These are phyloP conservation scores for Leishmania aethiopica DNA, from an alignment of 208 protist species.

Conservation along the genomic window DNA sequence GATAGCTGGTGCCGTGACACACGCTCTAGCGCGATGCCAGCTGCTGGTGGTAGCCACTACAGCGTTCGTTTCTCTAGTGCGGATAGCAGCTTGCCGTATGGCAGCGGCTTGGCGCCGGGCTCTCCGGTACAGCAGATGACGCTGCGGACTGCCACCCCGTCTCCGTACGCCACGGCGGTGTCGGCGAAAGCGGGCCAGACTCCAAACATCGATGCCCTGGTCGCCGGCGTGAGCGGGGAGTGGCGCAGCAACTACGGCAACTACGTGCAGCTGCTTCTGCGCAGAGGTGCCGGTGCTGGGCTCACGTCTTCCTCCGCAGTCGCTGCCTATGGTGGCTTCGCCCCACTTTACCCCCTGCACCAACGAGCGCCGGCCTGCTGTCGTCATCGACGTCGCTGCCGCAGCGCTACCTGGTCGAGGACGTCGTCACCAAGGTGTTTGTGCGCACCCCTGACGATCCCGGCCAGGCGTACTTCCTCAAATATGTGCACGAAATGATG, in stretches of 20 bases:
- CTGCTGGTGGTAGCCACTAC: background rate
- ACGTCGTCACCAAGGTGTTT: slow-evolving; percentile 83
- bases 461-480: slow-evolving; percentile 46
- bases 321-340: background rate
- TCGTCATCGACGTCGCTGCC: background rate
- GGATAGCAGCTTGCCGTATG: background rate
- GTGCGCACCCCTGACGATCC: slow-evolving; percentile 44
- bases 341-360: background rate
- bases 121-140: background rate
- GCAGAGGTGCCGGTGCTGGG: slow-evolving; percentile 5
- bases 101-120: no score
- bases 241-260: slow-evolving; percentile 30
- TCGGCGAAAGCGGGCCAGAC: background rate
- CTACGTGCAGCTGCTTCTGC: slow-evolving; percentile 27
- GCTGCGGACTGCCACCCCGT: background rate
- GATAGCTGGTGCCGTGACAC: slow-evolving; percentile 32
- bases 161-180: background rate
- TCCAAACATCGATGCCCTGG: slow-evolving; percentile 15
- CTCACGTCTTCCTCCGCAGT: background rate
- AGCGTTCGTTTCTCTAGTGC: background rate
- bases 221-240: slow-evolving; percentile 24
- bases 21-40: background rate
- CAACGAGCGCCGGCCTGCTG: background rate
- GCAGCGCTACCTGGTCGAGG: slow-evolving; percentile 20
- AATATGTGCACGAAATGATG: slow-evolving; percentile 39